Conservation (phyloP, 202 grass and related monocot genomes). For the Setaria viridis region DNA sequence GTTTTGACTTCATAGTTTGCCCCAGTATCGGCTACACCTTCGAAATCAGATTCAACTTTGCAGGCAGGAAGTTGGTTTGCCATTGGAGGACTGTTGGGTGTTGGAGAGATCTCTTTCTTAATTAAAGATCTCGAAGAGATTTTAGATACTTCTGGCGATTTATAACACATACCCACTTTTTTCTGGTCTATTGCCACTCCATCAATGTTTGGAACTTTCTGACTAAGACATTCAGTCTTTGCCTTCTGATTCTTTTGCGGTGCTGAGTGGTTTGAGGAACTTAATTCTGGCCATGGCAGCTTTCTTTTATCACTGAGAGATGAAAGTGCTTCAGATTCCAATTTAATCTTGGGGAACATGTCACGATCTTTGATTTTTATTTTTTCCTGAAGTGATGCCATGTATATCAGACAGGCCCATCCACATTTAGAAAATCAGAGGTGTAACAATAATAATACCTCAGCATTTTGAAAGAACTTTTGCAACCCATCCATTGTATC, state of each 20-base stretch:
- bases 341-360: slow-evolving; percentile 39
- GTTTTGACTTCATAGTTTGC: slow-evolving; percentile 32
- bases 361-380: slow-evolving; percentile 49
- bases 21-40: slow-evolving; percentile 27
- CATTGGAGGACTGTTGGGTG: slow-evolving; percentile 6
- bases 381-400: slow-evolving; percentile 56
- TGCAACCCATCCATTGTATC: slow-evolving; percentile 62
- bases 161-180: slow-evolving; percentile 36
- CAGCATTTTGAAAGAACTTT: slow-evolving; percentile 80
- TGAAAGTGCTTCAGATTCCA: slow-evolving; percentile 41
- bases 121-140: slow-evolving; percentile 28
- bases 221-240: slow-evolving; percentile 45
- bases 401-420: slow-evolving; percentile 22
- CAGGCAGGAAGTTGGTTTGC: slow-evolving; percentile 19
- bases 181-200: slow-evolving; percentile 31
- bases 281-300: slow-evolving; percentile 51
- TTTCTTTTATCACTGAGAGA: slow-evolving; percentile 55
- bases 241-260: slow-evolving; percentile 54
- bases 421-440: slow-evolving; percentile 33
- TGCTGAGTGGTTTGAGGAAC: slow-evolving; percentile 48
- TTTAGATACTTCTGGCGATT: slow-evolving; percentile 45
- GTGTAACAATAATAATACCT: slow-evolving; percentile 56
- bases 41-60: slow-evolving; percentile 33
- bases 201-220: slow-evolving; percentile 32
- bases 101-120: slow-evolving; percentile 36